Percentiles rank a stretch among this genome's conserved stretches.
These are phyloP conservation scores for Rhizomucor pusillus DNA, from an alignment of 371 early-diverging fungal genomes.

Conservation along the genomic window DNA sequence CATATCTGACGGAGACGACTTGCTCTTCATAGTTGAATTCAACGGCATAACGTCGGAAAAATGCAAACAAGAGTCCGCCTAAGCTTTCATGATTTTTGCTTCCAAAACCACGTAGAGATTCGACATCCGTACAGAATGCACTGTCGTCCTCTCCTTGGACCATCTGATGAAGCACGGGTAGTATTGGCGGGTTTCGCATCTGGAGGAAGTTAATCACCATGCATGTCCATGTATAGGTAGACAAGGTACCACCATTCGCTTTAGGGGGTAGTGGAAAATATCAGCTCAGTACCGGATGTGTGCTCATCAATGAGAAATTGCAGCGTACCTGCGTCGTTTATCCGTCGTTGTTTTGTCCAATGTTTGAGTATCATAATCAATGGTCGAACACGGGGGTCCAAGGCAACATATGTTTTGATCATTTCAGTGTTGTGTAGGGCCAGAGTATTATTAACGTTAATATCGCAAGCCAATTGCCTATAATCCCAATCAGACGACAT, in stretches of 20 bases:
- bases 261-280: background rate
- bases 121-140: conserved; percentile 69
- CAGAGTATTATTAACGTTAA: conserved; percentile 80
- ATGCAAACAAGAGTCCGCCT: conserved; percentile 78
- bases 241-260: conserved; percentile 90
- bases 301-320: background rate
- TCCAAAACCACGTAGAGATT: conserved; percentile 64
- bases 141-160: conserved; percentile 4
- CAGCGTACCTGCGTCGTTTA: conserved; percentile 69
- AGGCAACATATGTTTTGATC: conserved; percentile 71
- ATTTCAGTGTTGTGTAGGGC: conserved; percentile 79
- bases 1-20: conserved; percentile 80
- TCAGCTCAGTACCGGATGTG: background rate
- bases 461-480: conserved; percentile 71
- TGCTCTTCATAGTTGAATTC: conserved; percentile 81
- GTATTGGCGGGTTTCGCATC: conserved; percentile 83
- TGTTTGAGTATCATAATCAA: conserved; percentile 77
- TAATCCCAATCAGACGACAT: background rate
- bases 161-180: conserved; percentile 79
- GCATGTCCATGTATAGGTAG: conserved; percentile 92
- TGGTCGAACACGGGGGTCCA: conserved; percentile 79
- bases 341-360: conserved; percentile 73
- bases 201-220: conserved; percentile 89
- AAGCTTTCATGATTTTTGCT: conserved; percentile 67
- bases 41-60: conserved; percentile 77